These are phyloP conservation scores for Chlamydomonas applanata DNA, from an alignment of 139 green algal genomes.

Conservation along the genomic window DNA sequence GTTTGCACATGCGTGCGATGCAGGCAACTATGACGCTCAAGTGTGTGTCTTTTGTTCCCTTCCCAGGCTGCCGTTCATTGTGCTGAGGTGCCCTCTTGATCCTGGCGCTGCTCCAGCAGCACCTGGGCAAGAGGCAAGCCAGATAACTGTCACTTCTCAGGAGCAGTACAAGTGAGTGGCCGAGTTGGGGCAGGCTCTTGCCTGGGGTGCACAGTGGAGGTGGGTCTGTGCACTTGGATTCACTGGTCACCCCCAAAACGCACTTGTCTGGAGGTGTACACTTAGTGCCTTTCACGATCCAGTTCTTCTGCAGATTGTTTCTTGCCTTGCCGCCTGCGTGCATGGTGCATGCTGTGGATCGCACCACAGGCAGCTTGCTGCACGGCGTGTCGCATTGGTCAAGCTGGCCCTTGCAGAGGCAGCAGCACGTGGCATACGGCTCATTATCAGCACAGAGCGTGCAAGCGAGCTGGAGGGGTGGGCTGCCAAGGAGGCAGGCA, in stretches of 20 bases:
- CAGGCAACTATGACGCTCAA: too few species aligned
- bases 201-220: too few species aligned
- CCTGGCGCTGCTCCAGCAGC: neutral
- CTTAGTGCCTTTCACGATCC: too few species aligned
- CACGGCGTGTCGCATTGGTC: neutral
- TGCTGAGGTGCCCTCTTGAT: neutral
- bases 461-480: constrained; percentile 9
- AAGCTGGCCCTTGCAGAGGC: neutral
- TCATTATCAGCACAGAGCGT: constrained; percentile 3
- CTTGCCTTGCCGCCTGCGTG: too few species aligned
- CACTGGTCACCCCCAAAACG: too few species aligned
- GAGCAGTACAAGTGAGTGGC: neutral
- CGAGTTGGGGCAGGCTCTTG: too few species aligned
- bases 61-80: neutral
- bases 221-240: too few species aligned
- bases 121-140: neutral
- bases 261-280: too few species aligned
- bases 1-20: too few species aligned
- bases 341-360: neutral
- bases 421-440: neutral
- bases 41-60: too few species aligned
- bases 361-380: neutral
- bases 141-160: neutral
- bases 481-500: neutral
- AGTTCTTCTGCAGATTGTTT: too few species aligned